Conservation (phyloP, 352 stramenopile species). For the Globisporangium splendens region DNA sequence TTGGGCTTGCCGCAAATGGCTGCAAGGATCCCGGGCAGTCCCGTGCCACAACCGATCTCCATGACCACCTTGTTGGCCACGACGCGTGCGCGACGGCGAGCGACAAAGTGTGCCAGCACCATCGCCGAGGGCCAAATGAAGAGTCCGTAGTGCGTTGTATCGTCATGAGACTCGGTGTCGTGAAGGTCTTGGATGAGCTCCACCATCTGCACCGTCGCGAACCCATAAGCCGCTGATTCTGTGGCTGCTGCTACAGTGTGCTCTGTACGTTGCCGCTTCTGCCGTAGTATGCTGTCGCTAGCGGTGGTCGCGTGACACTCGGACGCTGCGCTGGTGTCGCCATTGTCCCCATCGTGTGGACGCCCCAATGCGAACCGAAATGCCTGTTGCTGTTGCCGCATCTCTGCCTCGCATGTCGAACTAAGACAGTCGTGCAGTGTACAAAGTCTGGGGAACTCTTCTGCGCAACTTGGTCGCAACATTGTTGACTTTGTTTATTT, state of each 20-base stretch:
- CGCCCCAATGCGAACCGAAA: not conserved
- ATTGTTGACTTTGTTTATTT: too few species aligned
- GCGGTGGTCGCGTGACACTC: too few species aligned
- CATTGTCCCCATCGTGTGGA: too few species aligned
- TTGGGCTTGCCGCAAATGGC: constrained; percentile 28
- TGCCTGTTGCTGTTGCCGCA: too few species aligned
- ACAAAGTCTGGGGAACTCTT: too few species aligned
- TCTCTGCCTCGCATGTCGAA: too few species aligned
- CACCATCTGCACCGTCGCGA: constrained; percentile 39
- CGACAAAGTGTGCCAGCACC: constrained; percentile 48
- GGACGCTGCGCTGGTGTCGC: too few species aligned
- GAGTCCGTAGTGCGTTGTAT: constrained; percentile 43
- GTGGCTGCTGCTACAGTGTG: too few species aligned
- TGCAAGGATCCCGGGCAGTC: constrained; percentile 57
- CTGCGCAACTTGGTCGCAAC: too few species aligned
- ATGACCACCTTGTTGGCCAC: constrained; percentile 39
- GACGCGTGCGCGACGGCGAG: constrained; percentile 22
- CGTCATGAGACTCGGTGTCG: constrained; percentile 8
- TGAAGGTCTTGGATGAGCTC: constrained; percentile 53
- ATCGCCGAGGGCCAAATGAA: constrained; percentile 66
- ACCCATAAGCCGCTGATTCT: not conserved
- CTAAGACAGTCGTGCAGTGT: too few species aligned
- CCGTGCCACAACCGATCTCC: constrained; percentile 66
- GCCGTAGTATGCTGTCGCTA: constrained; percentile 2
- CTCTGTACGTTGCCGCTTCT: too few species aligned